Conservation (phyloP, 1,139 yeast genomes). For the Debaryomyces udenii region DNA sequence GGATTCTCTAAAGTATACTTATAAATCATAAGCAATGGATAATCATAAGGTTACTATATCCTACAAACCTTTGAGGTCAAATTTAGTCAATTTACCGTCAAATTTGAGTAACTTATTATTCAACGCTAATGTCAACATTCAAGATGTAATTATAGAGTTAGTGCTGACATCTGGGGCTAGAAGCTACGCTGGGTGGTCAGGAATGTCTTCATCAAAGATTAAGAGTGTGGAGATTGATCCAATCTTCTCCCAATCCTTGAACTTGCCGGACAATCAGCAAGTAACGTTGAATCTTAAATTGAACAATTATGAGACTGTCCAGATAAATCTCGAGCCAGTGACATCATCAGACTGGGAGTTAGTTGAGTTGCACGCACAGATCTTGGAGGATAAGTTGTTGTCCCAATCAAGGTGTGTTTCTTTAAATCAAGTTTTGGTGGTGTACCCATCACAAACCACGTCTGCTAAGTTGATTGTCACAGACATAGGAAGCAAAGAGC, state of each 20-base stretch:
- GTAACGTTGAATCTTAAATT: slow-evolving; percentile 48
- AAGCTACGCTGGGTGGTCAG: slow-evolving; percentile 81
- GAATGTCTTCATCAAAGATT: slow-evolving; percentile 49
- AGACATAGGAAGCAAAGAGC: slow-evolving; percentile 56
- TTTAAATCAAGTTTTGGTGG: slow-evolving; percentile 60
- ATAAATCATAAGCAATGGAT: slow-evolving; percentile 31
- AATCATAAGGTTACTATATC: slow-evolving; percentile 35
- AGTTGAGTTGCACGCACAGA: slow-evolving; percentile 79
- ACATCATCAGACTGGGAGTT: slow-evolving; percentile 88
- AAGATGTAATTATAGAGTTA: slow-evolving; percentile 60
- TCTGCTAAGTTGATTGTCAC: slow-evolving; percentile 66
- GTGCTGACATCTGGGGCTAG: slow-evolving; percentile 27
- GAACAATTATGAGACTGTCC: slow-evolving; percentile 53
- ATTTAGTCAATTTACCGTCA: slow-evolving; percentile 63
- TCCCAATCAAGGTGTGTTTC: slow-evolving; percentile 82
- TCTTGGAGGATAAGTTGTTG: slow-evolving; percentile 72
- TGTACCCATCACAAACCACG: slow-evolving; percentile 70
- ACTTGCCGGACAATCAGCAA: slow-evolving; percentile 43
- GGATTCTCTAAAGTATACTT: too few species aligned
- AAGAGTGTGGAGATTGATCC: slow-evolving; percentile 44
- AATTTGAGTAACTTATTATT: slow-evolving; percentile 50
- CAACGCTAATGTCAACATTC: slow-evolving; percentile 58
- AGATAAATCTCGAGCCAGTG: slow-evolving; percentile 77
- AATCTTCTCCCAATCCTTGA: slow-evolving; percentile 49
- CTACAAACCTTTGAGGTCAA: slow-evolving; percentile 47